Evolutionary conservation across 1,284 basidiomycete species (phyloP).

Genomic region (Farysia itapuensis): DNA sequence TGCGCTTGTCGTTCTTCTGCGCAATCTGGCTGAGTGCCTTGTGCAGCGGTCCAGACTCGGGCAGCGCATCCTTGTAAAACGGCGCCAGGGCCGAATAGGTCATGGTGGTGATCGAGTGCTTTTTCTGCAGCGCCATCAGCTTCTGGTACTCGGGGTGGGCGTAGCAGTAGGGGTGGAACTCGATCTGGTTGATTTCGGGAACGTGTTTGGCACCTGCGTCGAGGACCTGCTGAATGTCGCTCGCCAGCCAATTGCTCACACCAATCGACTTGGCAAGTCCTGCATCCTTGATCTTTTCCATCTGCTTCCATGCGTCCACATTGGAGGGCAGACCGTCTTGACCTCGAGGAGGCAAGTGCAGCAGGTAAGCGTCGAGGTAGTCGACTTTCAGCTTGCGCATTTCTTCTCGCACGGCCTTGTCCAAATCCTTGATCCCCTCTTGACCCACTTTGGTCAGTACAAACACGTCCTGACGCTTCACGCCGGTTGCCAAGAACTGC

Average conservation of each 20-base stretch:
- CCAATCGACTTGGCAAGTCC: constrained; percentile 41
- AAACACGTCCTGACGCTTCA: constrained; percentile 24
- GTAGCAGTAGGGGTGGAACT: constrained; percentile 38
- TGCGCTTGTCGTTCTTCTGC: constrained; percentile 18
- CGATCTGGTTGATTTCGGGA: constrained; percentile 50
- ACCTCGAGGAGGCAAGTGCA: constrained; percentile 44
- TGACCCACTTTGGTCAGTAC: constrained; percentile 31
- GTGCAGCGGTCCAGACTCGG: constrained; percentile 20
- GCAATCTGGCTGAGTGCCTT: constrained; percentile 30
- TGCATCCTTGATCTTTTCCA: constrained; percentile 38
- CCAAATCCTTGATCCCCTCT: constrained; percentile 21
- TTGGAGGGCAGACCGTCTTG: constrained; percentile 36
- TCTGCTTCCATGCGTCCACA: constrained; percentile 42
- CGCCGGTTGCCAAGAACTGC: constrained; percentile 10
- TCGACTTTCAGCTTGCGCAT: constrained; percentile 23
- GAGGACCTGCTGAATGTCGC: constrained; percentile 42
- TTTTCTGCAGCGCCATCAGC: constrained; percentile 29
- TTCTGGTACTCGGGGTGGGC: constrained; percentile 28
- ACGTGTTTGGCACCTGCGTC: constrained; percentile 28
- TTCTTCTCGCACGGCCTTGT: constrained; percentile 23
- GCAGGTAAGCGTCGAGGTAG: constrained; percentile 35
- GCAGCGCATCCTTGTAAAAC: constrained; percentile 24
- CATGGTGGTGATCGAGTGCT: constrained; percentile 39
- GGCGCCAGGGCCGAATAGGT: constrained; percentile 40
- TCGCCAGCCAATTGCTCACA: constrained; percentile 41